Evolutionary conservation across 2,329 filamentous ascomycete species (phyloP), one percentile per base, ranked within the genome.

Genomic region (Sclerotinia sclerotiorum): DNA sequence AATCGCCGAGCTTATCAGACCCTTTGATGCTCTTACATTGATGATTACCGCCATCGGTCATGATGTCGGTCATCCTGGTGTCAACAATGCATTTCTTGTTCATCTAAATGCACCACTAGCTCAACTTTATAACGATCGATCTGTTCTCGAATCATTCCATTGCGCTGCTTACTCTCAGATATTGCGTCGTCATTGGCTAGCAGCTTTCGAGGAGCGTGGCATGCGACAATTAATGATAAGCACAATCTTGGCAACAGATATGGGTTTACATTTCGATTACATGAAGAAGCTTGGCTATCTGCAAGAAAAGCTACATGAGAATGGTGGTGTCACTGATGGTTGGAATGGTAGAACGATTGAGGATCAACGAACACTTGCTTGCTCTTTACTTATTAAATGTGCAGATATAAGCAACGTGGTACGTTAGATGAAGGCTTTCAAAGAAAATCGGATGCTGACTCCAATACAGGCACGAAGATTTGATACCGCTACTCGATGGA

Each of bases 381-480:
- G 95, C 79, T 93, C 93, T 19, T 82, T 99, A 68, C 82, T 99
- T 69, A 97, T 99, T 81, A 99, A 99, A 79, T 98, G 95, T 78
- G 95, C 95, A 51, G 95, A 99, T 79, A 98, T 99, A 77, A 97
- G 94, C 81, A 99, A 99, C 78, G 95, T 98, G 78, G 92, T 94
- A 85, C 79, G 91, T 89, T 48, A 44, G 15, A 1, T 17, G 62
- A 13, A 32, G 8, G 21, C 13, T 15, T 3, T 13, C 7, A 29
- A 62, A 19, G 15, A 24, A 48, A 21, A 11, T 21, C 10, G 44
- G 75, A 78, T 56, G 62, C 74, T 77, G 64, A 76, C 73, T 24
- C 62, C 6, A 3, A 44, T 65, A n/a, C 71, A 94, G 91, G 93
- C 94, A 67, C 89, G 95, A 68, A 90, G 88, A 68, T 94, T 95